A percentile compares a stretch with the other conserved stretches of the same genome.
Evolutionary conservation across 148 eudicot genomes (phyloP).

Genomic region (Camellia lanceoleosa): DNA sequence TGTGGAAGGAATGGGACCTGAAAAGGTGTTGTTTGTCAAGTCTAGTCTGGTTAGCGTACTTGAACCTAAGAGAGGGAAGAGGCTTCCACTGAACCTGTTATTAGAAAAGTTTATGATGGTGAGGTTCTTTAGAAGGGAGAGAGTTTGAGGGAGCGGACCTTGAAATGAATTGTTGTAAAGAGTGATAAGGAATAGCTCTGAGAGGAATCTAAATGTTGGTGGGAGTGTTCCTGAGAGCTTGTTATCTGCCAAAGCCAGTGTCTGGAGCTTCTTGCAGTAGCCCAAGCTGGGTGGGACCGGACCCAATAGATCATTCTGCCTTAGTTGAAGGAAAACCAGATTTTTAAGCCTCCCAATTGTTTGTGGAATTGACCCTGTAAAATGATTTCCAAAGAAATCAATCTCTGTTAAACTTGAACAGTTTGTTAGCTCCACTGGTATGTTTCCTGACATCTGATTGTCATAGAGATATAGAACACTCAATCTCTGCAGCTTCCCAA

Average conservation of each 20-base stretch:
- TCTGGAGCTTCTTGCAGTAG: slow-evolving; percentile 64
- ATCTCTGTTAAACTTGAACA: slow-evolving; percentile 60
- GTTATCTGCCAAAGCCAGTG: slow-evolving; percentile 68
- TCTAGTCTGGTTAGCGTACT: slow-evolving; percentile 54
- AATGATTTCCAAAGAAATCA: slow-evolving; percentile 77
- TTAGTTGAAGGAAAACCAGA: slow-evolving; percentile 62
- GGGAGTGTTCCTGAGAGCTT: slow-evolving; percentile 67
- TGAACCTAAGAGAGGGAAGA: slow-evolving; percentile 63
- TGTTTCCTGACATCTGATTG: slow-evolving; percentile 65
- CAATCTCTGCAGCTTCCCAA: slow-evolving; percentile 58
- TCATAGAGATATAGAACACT: slow-evolving; percentile 75
- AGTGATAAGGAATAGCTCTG: slow-evolving; percentile 58
- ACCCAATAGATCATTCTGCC: slow-evolving; percentile 84
- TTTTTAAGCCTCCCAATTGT: slow-evolving; percentile 64
- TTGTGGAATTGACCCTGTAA: slow-evolving; percentile 68
- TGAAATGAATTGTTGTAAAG: slow-evolving; percentile 85
- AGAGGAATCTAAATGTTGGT: slow-evolving; percentile 53
- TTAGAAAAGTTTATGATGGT: slow-evolving; percentile 71
- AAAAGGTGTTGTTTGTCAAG: slow-evolving; percentile 71
- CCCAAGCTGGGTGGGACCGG: slow-evolving; percentile 71
- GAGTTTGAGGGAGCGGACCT: slow-evolving; percentile 74
- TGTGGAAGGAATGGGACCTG: slow-evolving; percentile 56
- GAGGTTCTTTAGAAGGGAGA: slow-evolving; percentile 54
- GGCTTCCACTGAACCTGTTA: slow-evolving; percentile 59
- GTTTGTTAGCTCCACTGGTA: slow-evolving; percentile 71